Evolutionary conservation across 2,329 filamentous ascomycete species (phyloP).

Genomic region (Endoconidiophora laricicola): DNA sequence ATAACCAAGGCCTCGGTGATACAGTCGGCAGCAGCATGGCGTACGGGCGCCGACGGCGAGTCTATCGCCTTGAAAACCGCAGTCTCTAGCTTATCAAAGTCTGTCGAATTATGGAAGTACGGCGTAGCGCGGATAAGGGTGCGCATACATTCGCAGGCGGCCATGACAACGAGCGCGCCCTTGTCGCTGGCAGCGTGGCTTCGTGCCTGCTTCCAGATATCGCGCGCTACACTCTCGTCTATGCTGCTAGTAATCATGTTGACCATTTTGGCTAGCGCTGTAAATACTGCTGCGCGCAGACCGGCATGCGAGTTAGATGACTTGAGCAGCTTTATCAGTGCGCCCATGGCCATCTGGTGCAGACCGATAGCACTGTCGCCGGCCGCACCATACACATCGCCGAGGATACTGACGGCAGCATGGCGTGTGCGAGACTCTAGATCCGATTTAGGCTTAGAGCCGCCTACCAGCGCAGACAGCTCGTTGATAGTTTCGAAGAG

Average conservation of each 20-base stretch:
- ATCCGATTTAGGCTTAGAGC: constrained; percentile 58
- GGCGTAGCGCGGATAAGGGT: constrained; percentile 53
- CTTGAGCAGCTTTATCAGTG: constrained; percentile 66
- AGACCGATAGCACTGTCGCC: constrained; percentile 84
- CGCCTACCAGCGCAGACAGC: constrained; percentile 53
- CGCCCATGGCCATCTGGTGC: constrained; percentile 55
- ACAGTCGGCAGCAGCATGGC: constrained; percentile 74
- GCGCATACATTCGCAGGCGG: constrained; percentile 65
- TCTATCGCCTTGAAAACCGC: constrained; percentile 79
- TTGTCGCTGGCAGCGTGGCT: constrained; percentile 66
- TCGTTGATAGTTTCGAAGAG: constrained; percentile 93
- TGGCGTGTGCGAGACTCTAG: constrained; percentile 66
- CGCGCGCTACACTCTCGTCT: constrained; percentile 72
- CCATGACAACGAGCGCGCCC: constrained; percentile 60
- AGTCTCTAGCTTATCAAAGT: constrained; percentile 77
- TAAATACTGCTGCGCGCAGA: constrained; percentile 61
- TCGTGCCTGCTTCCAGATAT: constrained; percentile 84
- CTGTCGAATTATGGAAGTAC: constrained; percentile 74
- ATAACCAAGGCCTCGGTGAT: constrained; percentile 72
- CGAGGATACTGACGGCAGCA: constrained; percentile 73
- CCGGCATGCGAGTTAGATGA: constrained; percentile 64
- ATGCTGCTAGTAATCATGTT: constrained; percentile 59
- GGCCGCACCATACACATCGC: constrained; percentile 77
- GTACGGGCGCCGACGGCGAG: constrained; percentile 53
- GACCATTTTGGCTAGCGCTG: constrained; percentile 57